These are phyloP conservation scores for Eucommia ulmoides DNA, from an alignment of 257 asterid species.

Conservation along the genomic window DNA sequence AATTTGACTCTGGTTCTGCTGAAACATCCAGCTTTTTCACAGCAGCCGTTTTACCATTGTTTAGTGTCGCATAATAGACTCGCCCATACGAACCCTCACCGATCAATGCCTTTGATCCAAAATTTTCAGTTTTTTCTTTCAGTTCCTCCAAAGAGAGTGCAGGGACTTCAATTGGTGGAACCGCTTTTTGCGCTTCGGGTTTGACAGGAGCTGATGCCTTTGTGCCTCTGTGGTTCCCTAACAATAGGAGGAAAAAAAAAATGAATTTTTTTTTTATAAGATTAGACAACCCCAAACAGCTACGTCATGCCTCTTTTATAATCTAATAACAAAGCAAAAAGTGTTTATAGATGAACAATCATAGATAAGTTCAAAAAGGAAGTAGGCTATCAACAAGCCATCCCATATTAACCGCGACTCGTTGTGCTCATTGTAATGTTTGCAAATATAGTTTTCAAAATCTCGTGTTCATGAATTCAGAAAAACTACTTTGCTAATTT, in stretches of 20 bases:
- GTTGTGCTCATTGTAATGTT: too few species aligned
- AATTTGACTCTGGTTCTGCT: slow-evolving; percentile 81
- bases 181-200: slow-evolving; percentile 52
- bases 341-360: too few species aligned
- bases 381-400: too few species aligned
- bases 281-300: too few species aligned
- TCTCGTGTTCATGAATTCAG: too few species aligned
- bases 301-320: too few species aligned
- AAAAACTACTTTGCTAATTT: too few species aligned
- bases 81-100: slow-evolving; percentile 96
- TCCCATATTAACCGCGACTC: too few species aligned
- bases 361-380: too few species aligned
- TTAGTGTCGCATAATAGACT: slow-evolving; percentile 62
- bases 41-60: slow-evolving; percentile 70
- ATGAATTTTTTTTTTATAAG: too few species aligned
- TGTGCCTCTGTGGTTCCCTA: slow-evolving; percentile 54
- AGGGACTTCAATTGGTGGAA: slow-evolving; percentile 79
- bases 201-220: slow-evolving; percentile 54
- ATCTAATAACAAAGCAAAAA: too few species aligned
- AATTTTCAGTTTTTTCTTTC: slow-evolving; percentile 77
- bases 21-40: slow-evolving; percentile 94
- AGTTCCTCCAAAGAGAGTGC: slow-evolving; percentile 60
- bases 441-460: too few species aligned
- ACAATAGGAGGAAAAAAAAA: not conserved
- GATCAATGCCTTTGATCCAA: slow-evolving; percentile 73